Evolutionary conservation across 371 early-diverging fungal genomes (phyloP), one percentile per base, ranked within the genome.

Genomic region (Coemansia linderi): DNA sequence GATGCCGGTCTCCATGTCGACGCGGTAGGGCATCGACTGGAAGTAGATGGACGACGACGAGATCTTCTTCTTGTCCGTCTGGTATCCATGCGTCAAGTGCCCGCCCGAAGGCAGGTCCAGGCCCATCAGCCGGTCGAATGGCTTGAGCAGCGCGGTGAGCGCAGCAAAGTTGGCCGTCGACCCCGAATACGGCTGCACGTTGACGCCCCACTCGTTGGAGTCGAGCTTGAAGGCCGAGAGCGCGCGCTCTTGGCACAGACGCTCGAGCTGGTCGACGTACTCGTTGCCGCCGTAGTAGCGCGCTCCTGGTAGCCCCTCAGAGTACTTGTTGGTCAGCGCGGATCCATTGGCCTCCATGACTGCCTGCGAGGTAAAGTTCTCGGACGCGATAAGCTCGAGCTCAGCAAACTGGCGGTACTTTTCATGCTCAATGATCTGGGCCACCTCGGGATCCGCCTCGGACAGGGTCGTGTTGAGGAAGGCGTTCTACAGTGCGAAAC

Each of bases 271-370:
- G 86, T 99, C 99, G 80, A 99, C 95, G 81, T 88, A 94, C 83
- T 98, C 95, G 82, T 98, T 99, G 69, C 99, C 99, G 69, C 99
- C 99, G 82, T 99, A 99, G 88, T 99, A 99, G 81, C 98, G 91
- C 40, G 95, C 95, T 44, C 93, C 93, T 15, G 97, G 97, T 84
- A 96, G 96, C 39, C 99, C 99, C 85, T 99, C 99, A 15, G 98
- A 97, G 86, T 99, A 99, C 85, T 99, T 99, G 92, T 99, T 99
- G 79, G 97, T 97, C 86, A 99, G 88, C 17, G 94, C 87, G n/a
- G 99, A 97, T 58, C 97, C 98, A 65, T 96, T 92, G 70, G 98
- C 99, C 79, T 96, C 93, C 90, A 98, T 95, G 59, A 97, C 99
- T 39, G 96, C 92, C 74, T 90, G 90, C 50, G 96, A 96, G 40